A percentile compares a stretch with the other conserved stretches of the same genome.
Conservation (phyloP, 2,329 filamentous ascomycete species). For the Verticillium isaacii region DNA sequence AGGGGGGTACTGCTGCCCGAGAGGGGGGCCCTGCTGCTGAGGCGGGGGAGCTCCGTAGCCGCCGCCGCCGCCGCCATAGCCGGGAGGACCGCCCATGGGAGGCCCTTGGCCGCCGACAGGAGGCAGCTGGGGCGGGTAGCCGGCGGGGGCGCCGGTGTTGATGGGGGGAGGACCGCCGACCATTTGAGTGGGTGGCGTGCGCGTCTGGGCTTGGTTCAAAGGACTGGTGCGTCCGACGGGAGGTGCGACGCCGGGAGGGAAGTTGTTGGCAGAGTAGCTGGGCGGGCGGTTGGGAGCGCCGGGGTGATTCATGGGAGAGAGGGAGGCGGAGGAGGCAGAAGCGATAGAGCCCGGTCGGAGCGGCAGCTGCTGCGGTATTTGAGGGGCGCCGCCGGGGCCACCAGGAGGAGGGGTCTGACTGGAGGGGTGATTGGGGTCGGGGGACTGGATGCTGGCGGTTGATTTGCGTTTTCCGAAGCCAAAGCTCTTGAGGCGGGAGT, state of each 20-base stretch:
- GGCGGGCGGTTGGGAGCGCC: conserved; percentile 56
- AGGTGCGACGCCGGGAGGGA: conserved; percentile 38
- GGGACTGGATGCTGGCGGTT: conserved; percentile 52
- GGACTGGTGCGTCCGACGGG: conserved; percentile 51
- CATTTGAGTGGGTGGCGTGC: conserved; percentile 57
- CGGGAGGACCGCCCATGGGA: conserved; percentile 36
- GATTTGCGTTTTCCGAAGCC: conserved; percentile 79
- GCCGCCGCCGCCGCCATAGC: conserved; percentile 38
- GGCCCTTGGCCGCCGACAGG: conserved; percentile 22
- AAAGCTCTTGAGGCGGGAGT: conserved; percentile 73
- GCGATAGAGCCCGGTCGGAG: conserved; percentile 33
- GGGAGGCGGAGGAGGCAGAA: conserved; percentile 40
- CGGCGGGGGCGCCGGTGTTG: conserved; percentile 57
- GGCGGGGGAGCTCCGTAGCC: conserved; percentile 42
- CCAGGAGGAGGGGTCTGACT: conserved; percentile 25
- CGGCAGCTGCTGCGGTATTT: conserved; percentile 47
- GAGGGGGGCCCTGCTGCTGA: conserved; percentile 18
- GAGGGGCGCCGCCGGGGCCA: conserved; percentile 24
- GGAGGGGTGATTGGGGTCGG: conserved; percentile 24
- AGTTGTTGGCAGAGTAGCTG: conserved; percentile 55
- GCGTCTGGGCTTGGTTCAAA: conserved; percentile 41
- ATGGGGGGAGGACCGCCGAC: conserved; percentile 62
- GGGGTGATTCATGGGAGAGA: conserved; percentile 58
- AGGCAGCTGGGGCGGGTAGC: conserved; percentile 54
- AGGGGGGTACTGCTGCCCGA: conserved; percentile 30